Evolutionary conservation across 345 rosid genomes (phyloP), one percentile per base, ranked within the genome.

Genomic region (Rubroshorea leprosula): DNA sequence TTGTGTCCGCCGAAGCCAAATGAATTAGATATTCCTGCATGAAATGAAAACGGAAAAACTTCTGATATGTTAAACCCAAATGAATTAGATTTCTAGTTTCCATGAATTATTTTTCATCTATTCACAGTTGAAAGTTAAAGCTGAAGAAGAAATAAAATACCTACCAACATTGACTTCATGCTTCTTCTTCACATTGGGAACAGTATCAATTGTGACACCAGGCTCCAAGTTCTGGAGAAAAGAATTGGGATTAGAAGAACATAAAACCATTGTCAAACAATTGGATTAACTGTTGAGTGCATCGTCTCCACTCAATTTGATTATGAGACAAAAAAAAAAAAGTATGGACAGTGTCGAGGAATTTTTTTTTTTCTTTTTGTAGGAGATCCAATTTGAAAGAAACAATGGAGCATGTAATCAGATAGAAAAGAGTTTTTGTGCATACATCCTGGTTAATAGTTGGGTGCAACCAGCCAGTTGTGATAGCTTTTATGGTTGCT

Each of bases 1-100:
- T n/a, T n/a, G n/a, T n/a, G n/a, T n/a, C 89, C 86, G 11, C 90
- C 84, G 39, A 83, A 80, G 39, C 82, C 86, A 47, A 83, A 76
- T 51, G 86, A 83, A 57, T 83, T 83, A n/a, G 86, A 83, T 64
- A 80, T 83, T 45, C 60, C 90, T 83, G 84, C 70, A 66, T 20
- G 25, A 31, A 8, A 26, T 5, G 20, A 48, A 47, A 1, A 19
- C 0, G 14, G 47, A 22, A 15, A 13, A 56, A 8, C 6, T 20
- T 19, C 6, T 44, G 35, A 27, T 27, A 27, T 27, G 8, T 27
- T 4, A 27, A 27, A 8, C 4, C 4, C 4, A 39, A 39, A 39
- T 5, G 16, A 39, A 39, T 39, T 5, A 2, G 3, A 6, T 7
- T 8, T 14, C 45, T 39, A 1, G 3, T 39, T 14, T 39, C 12